A percentile compares a stretch with the other conserved stretches of the same genome.
Conservation (phyloP, 2,329 filamentous ascomycete species). For the Metarhizium rileyi region DNA sequence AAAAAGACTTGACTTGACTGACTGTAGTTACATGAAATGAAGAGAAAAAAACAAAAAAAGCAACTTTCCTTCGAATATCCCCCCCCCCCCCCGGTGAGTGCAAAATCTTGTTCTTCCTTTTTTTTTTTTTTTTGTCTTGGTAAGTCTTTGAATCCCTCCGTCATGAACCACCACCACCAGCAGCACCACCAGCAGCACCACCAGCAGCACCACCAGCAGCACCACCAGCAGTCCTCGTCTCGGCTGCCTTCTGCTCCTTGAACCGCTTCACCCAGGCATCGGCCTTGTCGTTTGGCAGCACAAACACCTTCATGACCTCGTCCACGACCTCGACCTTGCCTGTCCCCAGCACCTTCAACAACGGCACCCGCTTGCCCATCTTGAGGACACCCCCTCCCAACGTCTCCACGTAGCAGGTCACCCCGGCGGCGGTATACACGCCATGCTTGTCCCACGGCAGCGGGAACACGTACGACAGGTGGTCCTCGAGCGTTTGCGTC, state of each 20-base stretch:
- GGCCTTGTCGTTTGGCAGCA: conserved; percentile 64
- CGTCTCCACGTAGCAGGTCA: conserved; percentile 90
- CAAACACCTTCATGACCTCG: conserved; percentile 70
- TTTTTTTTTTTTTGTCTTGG: too few species aligned
- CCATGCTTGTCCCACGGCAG: conserved; percentile 70
- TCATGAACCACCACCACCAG: too few species aligned
- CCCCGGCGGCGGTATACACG: conserved; percentile 54
- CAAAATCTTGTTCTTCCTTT: too few species aligned
- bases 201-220: too few species aligned
- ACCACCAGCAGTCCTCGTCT: conserved; percentile 22
- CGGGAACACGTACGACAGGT: conserved; percentile 78
- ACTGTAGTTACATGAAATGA: too few species aligned
- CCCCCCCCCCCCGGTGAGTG: too few species aligned
- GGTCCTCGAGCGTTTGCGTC: conserved; percentile 62
- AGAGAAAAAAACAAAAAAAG: too few species aligned
- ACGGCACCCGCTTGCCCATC: conserved; percentile 71
- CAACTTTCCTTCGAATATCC: too few species aligned
- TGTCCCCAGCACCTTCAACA: conserved; percentile 64
- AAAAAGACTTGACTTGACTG: too few species aligned
- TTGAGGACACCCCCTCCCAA: conserved; percentile 70
- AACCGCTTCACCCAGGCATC: conserved; percentile 74
- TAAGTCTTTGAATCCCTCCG: too few species aligned
- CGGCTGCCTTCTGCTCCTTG: conserved; percentile 60
- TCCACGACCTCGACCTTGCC: conserved; percentile 84
- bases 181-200: too few species aligned